Base-by-base conservation (phyloP, 257 asterid genomes). In the Capsicum baccatum region DNA sequence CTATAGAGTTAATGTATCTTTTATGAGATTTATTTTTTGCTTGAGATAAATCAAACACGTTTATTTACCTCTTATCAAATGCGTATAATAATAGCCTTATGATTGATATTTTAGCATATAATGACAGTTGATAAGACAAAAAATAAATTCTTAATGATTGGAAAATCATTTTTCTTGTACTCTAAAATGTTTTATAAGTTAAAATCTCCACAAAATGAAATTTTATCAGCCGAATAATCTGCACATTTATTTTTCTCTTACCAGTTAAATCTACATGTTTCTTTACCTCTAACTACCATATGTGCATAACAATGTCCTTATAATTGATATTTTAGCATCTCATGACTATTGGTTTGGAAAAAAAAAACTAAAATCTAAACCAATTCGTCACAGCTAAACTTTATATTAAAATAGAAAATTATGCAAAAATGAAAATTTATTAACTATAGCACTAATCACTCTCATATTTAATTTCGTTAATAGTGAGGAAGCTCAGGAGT, bases 401-500 rank as follows among this genome's bases (percentile, higher is more conserved):
- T 11, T 71, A n/a, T 19, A 13, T 19, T 11, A 48, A 33, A 66
- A 0, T 54, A n/a, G 66, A 21, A 8, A 83, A 47, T 64, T 15
- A 17, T 33, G 26, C 86, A 83, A 84, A 85, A 82, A 84, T 83
- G 62, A 62, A 42, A 8, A 80, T 86, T 85, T 74, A 85, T 84
- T 85, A 85, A 86, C 83, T 50, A 50, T 70, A 89, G 63, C 91
- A 82, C 85, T 89, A 88, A 88, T 88, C 83, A 55, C 87, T 88
- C 90, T 88, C 90, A 82, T 74, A 9, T 69, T 69, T 69, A 69
- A 83, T 83, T 69, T 64, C 70, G 81, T 84, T 68, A 85, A 10
- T 44, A 55, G 81, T 39, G 84, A 85, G 71, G 88, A 80, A 88
- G 78, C 84, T 86, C 86, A 86, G 81, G 89, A 78, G 90, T 84